These are phyloP conservation scores for Onygenales sp. DNA, from an alignment of 2,329 filamentous ascomycete genomes.

Conservation along the genomic window DNA sequence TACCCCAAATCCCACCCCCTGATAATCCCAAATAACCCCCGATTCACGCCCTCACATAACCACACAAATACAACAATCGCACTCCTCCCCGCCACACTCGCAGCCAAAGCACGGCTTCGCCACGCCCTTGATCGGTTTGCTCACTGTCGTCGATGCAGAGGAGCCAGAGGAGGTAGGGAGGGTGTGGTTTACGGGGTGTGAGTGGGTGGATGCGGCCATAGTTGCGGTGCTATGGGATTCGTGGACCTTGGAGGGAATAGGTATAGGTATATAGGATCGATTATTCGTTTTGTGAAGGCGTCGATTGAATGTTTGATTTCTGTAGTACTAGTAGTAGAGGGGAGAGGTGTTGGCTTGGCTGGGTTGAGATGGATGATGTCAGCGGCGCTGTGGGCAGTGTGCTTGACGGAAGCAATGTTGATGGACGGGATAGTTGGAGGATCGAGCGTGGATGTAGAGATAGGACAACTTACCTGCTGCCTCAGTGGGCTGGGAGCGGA, in stretches of 20 bases:
- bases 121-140: conserved; percentile 28
- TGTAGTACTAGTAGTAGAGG: no score
- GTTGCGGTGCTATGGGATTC: background rate
- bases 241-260: background rate
- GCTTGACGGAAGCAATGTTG: no score
- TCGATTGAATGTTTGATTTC: no score
- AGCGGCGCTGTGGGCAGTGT: no score
- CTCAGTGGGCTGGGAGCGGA: no score
- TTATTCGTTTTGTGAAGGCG: no score
- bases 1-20: background rate
- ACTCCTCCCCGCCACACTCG: conserved; percentile 32
- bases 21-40: background rate
- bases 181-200: conserved; percentile 20
- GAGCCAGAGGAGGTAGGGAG: conserved; percentile 25
- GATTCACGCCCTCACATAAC: conserved; percentile 24
- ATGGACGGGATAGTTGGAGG: no score
- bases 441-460: no score
- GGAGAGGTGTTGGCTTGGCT: no score
- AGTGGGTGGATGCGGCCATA: conserved; percentile 7
- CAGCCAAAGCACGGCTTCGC: conserved; percentile 34
- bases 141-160: conserved; percentile 23
- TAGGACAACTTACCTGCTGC: no score
- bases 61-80: conserved; percentile 32
- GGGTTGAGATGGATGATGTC: no score
- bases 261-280: no score